Evolutionary conservation across 1,284 basidiomycete genomes (phyloP).

Genomic region (Ustilago hordei): DNA sequence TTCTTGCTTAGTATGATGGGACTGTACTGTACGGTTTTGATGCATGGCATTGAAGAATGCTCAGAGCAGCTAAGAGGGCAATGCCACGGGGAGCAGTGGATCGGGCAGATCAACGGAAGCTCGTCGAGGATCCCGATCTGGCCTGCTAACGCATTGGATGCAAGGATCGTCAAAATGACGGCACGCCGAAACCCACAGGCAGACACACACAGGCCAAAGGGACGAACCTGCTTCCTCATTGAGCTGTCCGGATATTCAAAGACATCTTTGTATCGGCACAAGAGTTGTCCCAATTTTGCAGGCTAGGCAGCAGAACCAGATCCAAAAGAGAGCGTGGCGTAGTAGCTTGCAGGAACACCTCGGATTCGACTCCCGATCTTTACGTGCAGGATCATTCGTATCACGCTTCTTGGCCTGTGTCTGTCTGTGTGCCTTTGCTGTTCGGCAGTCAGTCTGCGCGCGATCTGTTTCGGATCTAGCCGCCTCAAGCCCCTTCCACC

Average conservation of each 20-base stretch:
- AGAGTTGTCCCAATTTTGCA: constrained; percentile 3
- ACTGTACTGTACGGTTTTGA: too few species aligned
- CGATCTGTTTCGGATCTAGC: constrained; percentile 4
- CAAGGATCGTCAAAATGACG: background rate
- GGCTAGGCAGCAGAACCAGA: background rate
- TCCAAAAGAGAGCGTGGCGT: constrained; percentile 1
- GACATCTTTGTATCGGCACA: constrained; percentile 8
- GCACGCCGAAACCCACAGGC: background rate
- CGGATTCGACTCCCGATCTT: constrained; percentile 30
- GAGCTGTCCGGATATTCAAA: background rate
- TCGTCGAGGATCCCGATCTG: background rate
- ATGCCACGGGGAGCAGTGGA: background rate
- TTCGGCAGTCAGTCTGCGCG: constrained; percentile 1
- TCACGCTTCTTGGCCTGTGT: background rate
- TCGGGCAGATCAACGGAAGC: background rate
- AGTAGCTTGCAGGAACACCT: background rate
- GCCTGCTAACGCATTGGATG: background rate
- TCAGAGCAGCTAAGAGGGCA: too few species aligned
- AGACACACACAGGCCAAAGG: too few species aligned
- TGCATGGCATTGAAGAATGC: too few species aligned
- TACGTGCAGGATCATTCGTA: constrained; percentile 20
- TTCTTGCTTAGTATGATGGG: too few species aligned
- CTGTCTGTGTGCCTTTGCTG: too few species aligned
- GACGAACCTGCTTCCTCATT: too few species aligned
- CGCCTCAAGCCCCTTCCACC: background rate